Conservation (phyloP, 1,284 basidiomycete genomes). For the Papiliotrema nemorosa region DNA sequence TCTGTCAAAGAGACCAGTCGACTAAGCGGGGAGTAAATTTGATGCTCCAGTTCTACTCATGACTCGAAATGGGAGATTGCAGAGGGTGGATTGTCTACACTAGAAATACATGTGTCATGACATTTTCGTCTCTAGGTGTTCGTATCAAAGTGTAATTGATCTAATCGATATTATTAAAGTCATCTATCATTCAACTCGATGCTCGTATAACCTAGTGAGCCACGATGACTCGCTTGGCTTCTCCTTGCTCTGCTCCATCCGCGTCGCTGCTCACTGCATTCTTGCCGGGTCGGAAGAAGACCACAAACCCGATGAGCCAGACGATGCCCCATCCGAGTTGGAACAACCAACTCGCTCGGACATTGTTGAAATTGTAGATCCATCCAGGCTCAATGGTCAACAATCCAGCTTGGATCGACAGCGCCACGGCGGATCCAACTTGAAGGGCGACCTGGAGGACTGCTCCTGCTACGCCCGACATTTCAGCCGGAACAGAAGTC, state of each 20-base stretch:
- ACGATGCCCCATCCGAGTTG: conserved; percentile 39
- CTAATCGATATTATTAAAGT: no score
- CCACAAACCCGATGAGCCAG: conserved; percentile 30
- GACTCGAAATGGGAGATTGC: no score
- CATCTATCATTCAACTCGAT: no score
- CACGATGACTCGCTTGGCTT: neutral
- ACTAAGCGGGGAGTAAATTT: no score
- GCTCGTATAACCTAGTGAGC: no score
- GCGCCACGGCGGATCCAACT: conserved; percentile 37
- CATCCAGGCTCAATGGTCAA: conserved; percentile 37
- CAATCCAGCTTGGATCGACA: conserved; percentile 45
- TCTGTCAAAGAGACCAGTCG: no score
- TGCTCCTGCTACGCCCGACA: conserved; percentile 44
- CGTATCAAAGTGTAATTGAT: no score
- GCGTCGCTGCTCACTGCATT: neutral
- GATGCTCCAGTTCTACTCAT: no score
- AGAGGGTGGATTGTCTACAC: no score
- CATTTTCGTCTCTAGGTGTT: no score
- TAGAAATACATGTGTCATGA: no score
- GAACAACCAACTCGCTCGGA: conserved; percentile 41
- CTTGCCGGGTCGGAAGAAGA: conserved; percentile 31
- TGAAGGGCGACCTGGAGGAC: conserved; percentile 43
- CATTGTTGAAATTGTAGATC: conserved; percentile 33
- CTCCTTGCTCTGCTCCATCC: neutral
- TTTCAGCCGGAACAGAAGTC: conserved; percentile 18